Percentiles rank a stretch among this genome's conserved stretches.
Evolutionary conservation across 257 asterid genomes (phyloP).

Genomic region (Nicotiana attenuata): DNA sequence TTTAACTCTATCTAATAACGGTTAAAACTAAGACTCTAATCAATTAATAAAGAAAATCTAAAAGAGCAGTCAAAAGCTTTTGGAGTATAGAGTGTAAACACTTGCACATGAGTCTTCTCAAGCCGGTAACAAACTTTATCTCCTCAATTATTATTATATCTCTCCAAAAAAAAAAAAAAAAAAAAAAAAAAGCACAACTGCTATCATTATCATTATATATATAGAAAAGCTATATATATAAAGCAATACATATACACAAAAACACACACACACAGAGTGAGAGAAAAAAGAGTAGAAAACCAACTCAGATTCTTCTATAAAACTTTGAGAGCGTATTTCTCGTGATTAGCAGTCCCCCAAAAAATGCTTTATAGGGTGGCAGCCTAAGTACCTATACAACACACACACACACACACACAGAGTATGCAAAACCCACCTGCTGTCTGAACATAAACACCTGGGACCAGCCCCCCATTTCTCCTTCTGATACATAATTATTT

Average conservation of each 20-base stretch:
- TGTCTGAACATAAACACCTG: slow-evolving; percentile 12
- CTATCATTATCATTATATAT: neutral
- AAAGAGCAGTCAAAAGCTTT: neutral
- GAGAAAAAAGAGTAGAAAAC: neutral
- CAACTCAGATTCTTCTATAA: slow-evolving; percentile 31
- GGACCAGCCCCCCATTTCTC: slow-evolving; percentile 10
- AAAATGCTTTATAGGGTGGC: slow-evolving; percentile 28
- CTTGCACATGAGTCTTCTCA: neutral
- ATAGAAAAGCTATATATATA: too few species aligned
- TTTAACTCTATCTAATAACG: neutral
- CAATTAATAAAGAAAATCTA: neutral
- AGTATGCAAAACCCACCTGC: slow-evolving; percentile 10
- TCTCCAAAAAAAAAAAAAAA: neutral
- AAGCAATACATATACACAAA: neutral
- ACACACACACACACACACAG: neutral
- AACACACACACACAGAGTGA: neutral
- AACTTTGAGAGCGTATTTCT: slow-evolving; percentile 36
- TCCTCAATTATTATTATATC: slow-evolving; percentile 8
- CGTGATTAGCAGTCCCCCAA: slow-evolving; percentile 35
- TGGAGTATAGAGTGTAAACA: neutral
- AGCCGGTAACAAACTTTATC: neutral
- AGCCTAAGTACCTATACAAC: neutral
- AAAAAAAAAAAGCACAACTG: neutral
- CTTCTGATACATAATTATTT: neutral
- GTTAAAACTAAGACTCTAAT: neutral